A percentile compares a stretch with the other conserved stretches of the same genome.
phyloP scores from a whole-genome alignment of 257 asterid genomes.

The Lycium barbarum region DNA sequence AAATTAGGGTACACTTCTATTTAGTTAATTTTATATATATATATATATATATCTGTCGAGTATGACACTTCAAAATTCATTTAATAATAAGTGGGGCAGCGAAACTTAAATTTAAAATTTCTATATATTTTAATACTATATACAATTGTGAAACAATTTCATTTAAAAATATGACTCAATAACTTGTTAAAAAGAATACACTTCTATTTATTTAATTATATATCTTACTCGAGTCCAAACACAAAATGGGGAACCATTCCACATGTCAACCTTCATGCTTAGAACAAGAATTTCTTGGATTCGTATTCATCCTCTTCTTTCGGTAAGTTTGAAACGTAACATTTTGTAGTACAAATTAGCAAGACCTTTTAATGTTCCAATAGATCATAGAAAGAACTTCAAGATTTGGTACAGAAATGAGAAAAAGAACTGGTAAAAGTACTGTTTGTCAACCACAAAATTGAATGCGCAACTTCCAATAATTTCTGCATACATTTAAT shows the following conservation, averaged over 20 bases:
- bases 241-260: neutral
- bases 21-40: too few species aligned
- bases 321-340: neutral
- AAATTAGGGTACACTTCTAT: too few species aligned
- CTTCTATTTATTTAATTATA: neutral
- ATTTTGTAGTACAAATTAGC: neutral
- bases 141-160: too few species aligned
- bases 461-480: slow-evolving; percentile 8
- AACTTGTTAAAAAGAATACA: too few species aligned
- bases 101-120: too few species aligned
- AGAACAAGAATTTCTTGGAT: neutral
- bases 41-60: too few species aligned
- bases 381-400: neutral
- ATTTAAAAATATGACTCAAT: too few species aligned
- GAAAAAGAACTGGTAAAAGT: neutral
- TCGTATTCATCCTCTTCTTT: neutral
- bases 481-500: neutral
- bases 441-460: neutral
- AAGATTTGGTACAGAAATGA: neutral
- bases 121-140: too few species aligned
- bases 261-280: neutral
- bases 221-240: neutral
- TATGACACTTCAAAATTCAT: too few species aligned
- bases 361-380: neutral
- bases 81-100: too few species aligned